Conservation (phyloP, 2,329 filamentous ascomycete genomes). For the Amesomyces nigricolor region DNA sequence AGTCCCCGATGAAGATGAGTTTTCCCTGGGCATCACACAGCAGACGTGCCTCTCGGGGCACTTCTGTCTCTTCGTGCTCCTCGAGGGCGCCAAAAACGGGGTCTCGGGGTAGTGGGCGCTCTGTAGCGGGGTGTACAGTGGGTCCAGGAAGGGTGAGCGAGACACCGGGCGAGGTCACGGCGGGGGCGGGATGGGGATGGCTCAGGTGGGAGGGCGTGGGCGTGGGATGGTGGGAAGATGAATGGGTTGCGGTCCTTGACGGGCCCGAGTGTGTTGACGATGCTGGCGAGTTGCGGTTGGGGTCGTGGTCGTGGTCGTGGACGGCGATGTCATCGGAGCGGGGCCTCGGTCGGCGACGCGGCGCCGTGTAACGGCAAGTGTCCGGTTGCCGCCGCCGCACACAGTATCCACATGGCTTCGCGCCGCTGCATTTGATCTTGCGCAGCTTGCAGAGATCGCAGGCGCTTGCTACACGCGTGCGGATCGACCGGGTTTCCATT, state of each 20-base stretch:
- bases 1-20: slow-evolving; percentile 52
- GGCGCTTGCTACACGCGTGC: slow-evolving; percentile 44
- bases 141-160: background rate
- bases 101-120: background rate
- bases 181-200: background rate
- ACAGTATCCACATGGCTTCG: slow-evolving; percentile 49
- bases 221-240: background rate
- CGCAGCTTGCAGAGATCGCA: slow-evolving; percentile 50
- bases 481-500: slow-evolving; percentile 21
- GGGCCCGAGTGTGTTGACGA: slow-evolving; percentile 2
- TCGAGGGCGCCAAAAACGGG: slow-evolving; percentile 6
- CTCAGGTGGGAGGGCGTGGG: background rate
- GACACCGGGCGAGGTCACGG: background rate
- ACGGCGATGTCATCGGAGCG: slow-evolving; percentile 8
- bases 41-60: slow-evolving; percentile 48
- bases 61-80: slow-evolving; percentile 45
- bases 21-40: slow-evolving; percentile 49
- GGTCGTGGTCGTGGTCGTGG: background rate
- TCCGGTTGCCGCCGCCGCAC: slow-evolving; percentile 38
- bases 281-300: background rate
- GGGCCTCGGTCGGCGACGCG: slow-evolving; percentile 34
- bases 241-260: background rate
- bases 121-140: background rate
- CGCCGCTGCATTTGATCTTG: slow-evolving; percentile 52
- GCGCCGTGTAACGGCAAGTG: slow-evolving; percentile 44